Evolutionary conservation across 306 rosid genomes (phyloP), one percentile per base, ranked within the genome.

Genomic region (Aeschynomene evenia): DNA sequence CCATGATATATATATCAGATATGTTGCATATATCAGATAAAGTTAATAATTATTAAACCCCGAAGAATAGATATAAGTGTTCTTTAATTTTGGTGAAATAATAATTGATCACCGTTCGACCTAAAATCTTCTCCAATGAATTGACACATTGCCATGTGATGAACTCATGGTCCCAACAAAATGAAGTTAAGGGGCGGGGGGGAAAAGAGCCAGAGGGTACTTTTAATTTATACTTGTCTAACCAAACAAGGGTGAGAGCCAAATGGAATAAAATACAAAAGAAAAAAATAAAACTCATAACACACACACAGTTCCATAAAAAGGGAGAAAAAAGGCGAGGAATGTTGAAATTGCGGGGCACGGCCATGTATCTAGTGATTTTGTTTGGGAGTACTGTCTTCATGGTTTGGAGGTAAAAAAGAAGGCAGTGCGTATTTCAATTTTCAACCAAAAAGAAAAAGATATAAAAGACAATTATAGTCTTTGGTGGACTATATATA

Each of bases 371-470:
- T 82, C 73, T 70, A 60, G 62, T 73, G 73, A 78, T 83, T 78
- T 79, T 69, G 90, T 80, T 50, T 50, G 85, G 74, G 65, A 61
- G n/a, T n/a, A n/a, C n/a, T 73, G 78, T 72, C 74, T 54, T 80
- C 63, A 83, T 79, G 57, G 70, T 70, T 63, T n/a, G 69, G 36
- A 36, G 56, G 67, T 42, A 68, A 61, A 56, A 61, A 50, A 61
- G 46, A 83, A 46, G 49, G 81, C 14, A 33, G 68, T 74, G 68
- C 33, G 53, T 40, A 77, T 75, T 88, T 88, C 85, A 80, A 82
- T 77, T 75, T 88, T 88, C 85, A 80, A 82, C 79, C 75, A 24
- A 60, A 78, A 84, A 75, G 63, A 18, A 69, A 87, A 87, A 65
- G 78, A 20, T 36, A 16, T 12, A 66, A 55, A 75, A 71, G 77